A percentile compares a stretch with the other conserved stretches of the same genome.
These are phyloP conservation scores for Ogataea pini DNA, from an alignment of 805 yeast species.

Conservation along the genomic window DNA sequence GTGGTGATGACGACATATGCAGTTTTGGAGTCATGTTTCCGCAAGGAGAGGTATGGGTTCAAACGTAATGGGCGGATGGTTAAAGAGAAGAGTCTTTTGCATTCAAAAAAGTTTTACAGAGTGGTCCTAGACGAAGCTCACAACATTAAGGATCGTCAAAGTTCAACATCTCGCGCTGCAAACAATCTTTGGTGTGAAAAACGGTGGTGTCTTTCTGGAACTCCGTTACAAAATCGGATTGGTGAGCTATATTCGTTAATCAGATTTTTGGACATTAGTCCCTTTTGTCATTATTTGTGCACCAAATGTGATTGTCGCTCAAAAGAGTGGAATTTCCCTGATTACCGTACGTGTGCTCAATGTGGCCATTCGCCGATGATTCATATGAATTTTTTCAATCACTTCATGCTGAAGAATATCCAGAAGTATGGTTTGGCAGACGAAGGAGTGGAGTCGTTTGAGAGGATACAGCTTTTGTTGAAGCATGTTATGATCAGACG, in stretches of 20 bases:
- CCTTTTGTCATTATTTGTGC: slow-evolving; percentile 88
- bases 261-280: slow-evolving; percentile 78
- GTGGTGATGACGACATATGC: slow-evolving; percentile 92
- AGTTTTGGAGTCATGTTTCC: slow-evolving; percentile 80
- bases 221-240: slow-evolving; percentile 93
- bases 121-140: slow-evolving; percentile 96
- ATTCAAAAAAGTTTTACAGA: slow-evolving; percentile 73
- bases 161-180: slow-evolving; percentile 93
- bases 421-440: slow-evolving; percentile 82
- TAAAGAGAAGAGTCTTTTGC: slow-evolving; percentile 76
- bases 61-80: slow-evolving; percentile 67
- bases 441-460: slow-evolving; percentile 77
- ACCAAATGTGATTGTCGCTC: slow-evolving; percentile 88
- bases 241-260: slow-evolving; percentile 95
- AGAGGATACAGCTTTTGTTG: slow-evolving; percentile 70
- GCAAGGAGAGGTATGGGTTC: slow-evolving; percentile 85
- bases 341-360: slow-evolving; percentile 76
- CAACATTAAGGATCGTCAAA: slow-evolving; percentile 91
- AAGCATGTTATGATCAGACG: slow-evolving; percentile 87
- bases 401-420: slow-evolving; percentile 91
- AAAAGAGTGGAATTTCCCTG: slow-evolving; percentile 80
- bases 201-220: slow-evolving; percentile 92
- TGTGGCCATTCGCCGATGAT: slow-evolving; percentile 95
- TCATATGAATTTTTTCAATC: slow-evolving; percentile 94
- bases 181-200: slow-evolving; percentile 68